Evolutionary conservation across 2,329 filamentous ascomycete genomes (phyloP).

Genomic region (Endoconidiophora polonica): DNA sequence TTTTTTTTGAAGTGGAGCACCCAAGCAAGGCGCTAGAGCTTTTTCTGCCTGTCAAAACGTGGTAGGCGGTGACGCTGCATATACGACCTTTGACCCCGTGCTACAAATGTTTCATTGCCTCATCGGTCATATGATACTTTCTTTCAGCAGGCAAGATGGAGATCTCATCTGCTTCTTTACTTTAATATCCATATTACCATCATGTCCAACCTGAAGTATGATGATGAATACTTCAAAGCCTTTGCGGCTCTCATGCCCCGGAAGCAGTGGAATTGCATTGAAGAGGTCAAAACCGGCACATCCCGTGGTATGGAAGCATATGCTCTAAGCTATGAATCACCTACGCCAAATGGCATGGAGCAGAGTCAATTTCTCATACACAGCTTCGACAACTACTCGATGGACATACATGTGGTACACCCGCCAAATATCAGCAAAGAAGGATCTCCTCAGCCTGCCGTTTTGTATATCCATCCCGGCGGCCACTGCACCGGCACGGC

Average conservation of each 20-base stretch:
- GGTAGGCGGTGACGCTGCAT: background rate
- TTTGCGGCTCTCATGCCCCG: background rate
- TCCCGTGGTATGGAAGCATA: background rate
- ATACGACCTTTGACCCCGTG: background rate
- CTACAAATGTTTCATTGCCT: too few relatives aligned
- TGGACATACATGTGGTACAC: conserved; percentile 12
- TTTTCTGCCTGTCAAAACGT: conserved; percentile 8
- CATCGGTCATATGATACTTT: too few relatives aligned
- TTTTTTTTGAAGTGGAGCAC: conserved; percentile 11
- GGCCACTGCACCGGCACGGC: conserved; percentile 23
- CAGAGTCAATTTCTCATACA: conserved; percentile 10
- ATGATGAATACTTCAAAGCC: conserved; percentile 5
- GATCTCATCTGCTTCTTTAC: background rate
- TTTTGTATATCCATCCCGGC: conserved; percentile 26
- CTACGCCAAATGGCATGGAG: background rate
- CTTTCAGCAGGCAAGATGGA: background rate
- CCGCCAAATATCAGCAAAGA: conserved; percentile 1
- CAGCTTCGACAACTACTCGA: conserved; percentile 13
- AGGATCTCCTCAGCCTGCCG: conserved; percentile 16
- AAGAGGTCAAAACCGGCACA: background rate
- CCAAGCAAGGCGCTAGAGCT: conserved; percentile 4
- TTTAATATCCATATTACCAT: background rate
- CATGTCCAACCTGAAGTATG: conserved; percentile 4
- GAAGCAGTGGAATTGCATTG: background rate
- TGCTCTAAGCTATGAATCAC: conserved; percentile 3